Conservation (phyloP, 179 eudicot species). For the Spergularia azorica region DNA sequence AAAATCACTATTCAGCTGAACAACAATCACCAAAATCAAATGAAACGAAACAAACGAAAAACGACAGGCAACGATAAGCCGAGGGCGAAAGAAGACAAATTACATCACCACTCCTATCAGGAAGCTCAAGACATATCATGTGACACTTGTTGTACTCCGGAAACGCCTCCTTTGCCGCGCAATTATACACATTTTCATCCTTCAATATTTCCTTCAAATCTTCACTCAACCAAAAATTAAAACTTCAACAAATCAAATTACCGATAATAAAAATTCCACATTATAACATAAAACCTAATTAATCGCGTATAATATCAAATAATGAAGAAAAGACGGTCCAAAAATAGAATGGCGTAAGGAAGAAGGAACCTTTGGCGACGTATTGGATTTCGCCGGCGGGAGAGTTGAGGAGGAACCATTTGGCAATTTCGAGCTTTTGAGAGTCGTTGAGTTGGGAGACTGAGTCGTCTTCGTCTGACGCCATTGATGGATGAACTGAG, state of each 20-base stretch:
- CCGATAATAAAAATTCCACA: background rate
- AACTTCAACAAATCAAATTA: background rate
- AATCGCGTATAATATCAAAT: background rate
- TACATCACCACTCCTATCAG: constrained; percentile 81
- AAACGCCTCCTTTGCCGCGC: constrained; percentile 79
- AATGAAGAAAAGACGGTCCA: background rate
- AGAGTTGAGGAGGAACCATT: constrained; percentile 92
- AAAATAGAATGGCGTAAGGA: background rate
- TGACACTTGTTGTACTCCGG: constrained; percentile 87
- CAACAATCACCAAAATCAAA: background rate
- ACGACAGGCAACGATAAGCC: background rate
- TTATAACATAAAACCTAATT: background rate
- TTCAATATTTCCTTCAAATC: constrained; percentile 76
- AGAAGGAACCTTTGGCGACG: constrained; percentile 73
- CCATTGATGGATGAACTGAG: constrained; percentile 35
- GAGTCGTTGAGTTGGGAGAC: constrained; percentile 44
- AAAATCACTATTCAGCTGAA: constrained; percentile 4
- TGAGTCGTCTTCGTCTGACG: constrained; percentile 48
- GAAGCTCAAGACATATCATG: constrained; percentile 71
- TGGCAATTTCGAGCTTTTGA: constrained; percentile 85
- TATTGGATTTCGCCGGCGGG: constrained; percentile 97
- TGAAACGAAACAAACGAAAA: background rate
- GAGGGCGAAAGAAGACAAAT: constrained; percentile 18
- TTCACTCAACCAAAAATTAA: constrained; percentile 27
- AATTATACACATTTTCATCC: constrained; percentile 62